These are phyloP conservation scores for Lipomyces yarrowii DNA, from an alignment of 1,139 yeast species.

Conservation along the genomic window DNA sequence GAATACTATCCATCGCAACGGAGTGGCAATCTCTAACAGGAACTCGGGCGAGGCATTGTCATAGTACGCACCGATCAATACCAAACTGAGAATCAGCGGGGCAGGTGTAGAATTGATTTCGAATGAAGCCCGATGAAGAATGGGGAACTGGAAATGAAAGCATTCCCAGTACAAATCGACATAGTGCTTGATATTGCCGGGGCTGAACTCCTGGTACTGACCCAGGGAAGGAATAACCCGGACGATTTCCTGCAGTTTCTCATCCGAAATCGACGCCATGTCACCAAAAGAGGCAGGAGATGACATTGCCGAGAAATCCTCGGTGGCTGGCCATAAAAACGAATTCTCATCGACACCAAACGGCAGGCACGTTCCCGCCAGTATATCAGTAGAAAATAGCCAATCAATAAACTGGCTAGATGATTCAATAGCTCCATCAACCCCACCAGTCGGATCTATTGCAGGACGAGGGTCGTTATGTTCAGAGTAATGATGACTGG, in stretches of 20 bases:
- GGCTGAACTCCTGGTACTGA: conserved; percentile 42
- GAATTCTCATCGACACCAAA: conserved; percentile 36
- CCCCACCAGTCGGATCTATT: background rate
- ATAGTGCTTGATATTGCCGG: conserved; percentile 36
- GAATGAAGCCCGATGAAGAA: conserved; percentile 66
- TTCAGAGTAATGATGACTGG: background rate
- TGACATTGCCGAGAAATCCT: conserved; percentile 44
- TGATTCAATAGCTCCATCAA: conserved; percentile 7
- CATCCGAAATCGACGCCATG: conserved; percentile 38
- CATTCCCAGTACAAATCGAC: conserved; percentile 53
- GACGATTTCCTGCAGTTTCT: conserved; percentile 42
- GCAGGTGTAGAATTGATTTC: conserved; percentile 56
- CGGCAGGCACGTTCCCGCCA: conserved; percentile 40
- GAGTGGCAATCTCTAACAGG: conserved; percentile 57
- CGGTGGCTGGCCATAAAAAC: conserved; percentile 41
- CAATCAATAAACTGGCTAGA: conserved; percentile 42
- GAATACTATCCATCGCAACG: conserved; percentile 63
- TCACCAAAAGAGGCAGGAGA: conserved; percentile 43
- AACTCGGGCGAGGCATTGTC: conserved; percentile 43
- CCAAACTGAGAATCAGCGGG: conserved; percentile 57
- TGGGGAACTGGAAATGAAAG: conserved; percentile 64
- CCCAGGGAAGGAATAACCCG: conserved; percentile 45
- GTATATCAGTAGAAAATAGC: conserved; percentile 43
- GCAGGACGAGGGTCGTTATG: too few species aligned
- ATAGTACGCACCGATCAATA: conserved; percentile 56